phyloP scores from a whole-genome alignment of 176 grass and related monocot species.

The Zoysia pacifica region DNA sequence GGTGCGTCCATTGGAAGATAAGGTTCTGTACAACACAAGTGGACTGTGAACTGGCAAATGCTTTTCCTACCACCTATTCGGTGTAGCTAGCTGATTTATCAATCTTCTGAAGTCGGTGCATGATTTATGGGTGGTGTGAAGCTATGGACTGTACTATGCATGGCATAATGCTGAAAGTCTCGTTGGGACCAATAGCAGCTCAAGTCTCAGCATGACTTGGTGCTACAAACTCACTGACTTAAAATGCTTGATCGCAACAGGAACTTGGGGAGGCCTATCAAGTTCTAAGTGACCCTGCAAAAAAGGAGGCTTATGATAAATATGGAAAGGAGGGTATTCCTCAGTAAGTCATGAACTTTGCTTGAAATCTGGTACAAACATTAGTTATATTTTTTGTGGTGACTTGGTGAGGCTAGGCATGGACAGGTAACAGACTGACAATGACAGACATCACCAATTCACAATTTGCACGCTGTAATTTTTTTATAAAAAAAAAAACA shows the following conservation, averaged over 20 bases:
- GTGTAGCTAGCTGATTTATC: neutral
- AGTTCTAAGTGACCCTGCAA: slow-evolving; percentile 83
- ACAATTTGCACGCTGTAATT: neutral
- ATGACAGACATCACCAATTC: neutral
- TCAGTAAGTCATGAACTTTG: slow-evolving; percentile 55
- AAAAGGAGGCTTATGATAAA: slow-evolving; percentile 88
- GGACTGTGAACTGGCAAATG: neutral
- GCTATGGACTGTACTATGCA: neutral
- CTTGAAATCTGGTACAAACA: neutral
- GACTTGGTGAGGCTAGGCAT: neutral
- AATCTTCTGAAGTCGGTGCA: too few species aligned
- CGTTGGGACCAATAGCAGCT: neutral
- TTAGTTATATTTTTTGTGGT: neutral
- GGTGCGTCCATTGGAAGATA: neutral
- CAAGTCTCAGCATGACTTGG: neutral
- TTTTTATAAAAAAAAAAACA: neutral
- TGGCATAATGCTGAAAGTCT: neutral
- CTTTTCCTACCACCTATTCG: neutral
- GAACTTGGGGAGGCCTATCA: slow-evolving; percentile 96
- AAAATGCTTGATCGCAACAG: slow-evolving; percentile 48
- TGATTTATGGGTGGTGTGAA: too few species aligned
- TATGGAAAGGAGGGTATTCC: slow-evolving; percentile 86
- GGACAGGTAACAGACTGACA: neutral
- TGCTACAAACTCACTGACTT: neutral
- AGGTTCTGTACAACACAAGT: neutral